Evolutionary conservation across 495 filamentous ascomycete species (phyloP).

Genomic region (Daldinia bambusicola): DNA sequence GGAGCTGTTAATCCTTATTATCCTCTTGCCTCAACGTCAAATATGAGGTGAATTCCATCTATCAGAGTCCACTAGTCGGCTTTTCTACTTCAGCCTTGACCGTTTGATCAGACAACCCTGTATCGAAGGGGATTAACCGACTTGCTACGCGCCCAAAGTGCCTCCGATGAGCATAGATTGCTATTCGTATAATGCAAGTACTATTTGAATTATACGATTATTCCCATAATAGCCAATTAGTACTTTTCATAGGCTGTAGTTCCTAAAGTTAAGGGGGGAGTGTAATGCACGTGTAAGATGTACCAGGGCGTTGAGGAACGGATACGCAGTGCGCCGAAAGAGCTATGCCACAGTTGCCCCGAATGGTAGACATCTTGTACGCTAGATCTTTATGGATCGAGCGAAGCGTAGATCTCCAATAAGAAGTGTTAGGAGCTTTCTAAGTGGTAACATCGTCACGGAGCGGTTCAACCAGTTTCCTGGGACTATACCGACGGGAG

Average conservation of each 20-base stretch:
- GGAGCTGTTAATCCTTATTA: slow-evolving; percentile 31
- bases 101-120: slow-evolving; percentile 28
- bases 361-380: slow-evolving; percentile 19
- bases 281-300: slow-evolving; percentile 33
- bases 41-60: slow-evolving; percentile 36
- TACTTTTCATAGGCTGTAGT: slow-evolving; percentile 36
- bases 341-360: slow-evolving; percentile 20
- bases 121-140: slow-evolving; percentile 51
- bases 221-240: slow-evolving; percentile 45
- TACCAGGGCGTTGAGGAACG: slow-evolving; percentile 32
- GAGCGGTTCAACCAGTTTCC: slow-evolving; percentile 42
- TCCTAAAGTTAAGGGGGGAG: slow-evolving; percentile 28
- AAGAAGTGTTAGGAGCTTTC: slow-evolving; percentile 26
- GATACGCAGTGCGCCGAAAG: slow-evolving; percentile 33
- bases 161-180: slow-evolving; percentile 37
- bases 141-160: slow-evolving; percentile 45
- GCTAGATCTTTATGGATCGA: slow-evolving; percentile 8
- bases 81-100: slow-evolving; percentile 16
- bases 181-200: slow-evolving; percentile 35
- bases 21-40: slow-evolving; percentile 33
- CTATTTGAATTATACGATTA: slow-evolving; percentile 43
- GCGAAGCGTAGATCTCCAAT: slow-evolving; percentile 21
- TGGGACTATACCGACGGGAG: slow-evolving; percentile 41
- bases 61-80: slow-evolving; percentile 23
- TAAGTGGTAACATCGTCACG: slow-evolving; percentile 31